A percentile compares a stretch with the other conserved stretches of the same genome.
Conservation (phyloP, 2,329 filamentous ascomycete genomes). For the Fusarium bulbicola region DNA sequence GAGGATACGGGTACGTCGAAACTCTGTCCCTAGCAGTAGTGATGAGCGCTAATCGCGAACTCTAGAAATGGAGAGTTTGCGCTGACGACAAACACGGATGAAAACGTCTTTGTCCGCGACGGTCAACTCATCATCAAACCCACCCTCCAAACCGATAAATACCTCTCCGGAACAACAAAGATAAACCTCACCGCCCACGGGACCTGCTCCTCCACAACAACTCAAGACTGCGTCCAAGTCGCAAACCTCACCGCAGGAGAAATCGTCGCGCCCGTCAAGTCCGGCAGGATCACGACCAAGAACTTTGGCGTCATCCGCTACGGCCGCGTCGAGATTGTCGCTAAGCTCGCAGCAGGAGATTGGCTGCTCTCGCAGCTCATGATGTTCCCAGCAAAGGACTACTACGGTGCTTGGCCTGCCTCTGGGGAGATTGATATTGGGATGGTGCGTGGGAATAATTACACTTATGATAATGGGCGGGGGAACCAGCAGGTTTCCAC, state of each 20-base stretch:
- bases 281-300: neutral
- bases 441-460: conserved; percentile 58
- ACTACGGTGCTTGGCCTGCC: conserved; percentile 59
- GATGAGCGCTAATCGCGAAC: neutral
- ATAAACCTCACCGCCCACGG: neutral
- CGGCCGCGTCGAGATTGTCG: neutral
- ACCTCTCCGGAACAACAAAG: neutral
- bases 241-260: neutral
- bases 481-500: neutral
- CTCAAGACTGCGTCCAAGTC: neutral
- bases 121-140: neutral
- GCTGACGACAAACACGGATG: neutral
- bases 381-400: neutral
- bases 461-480: neutral
- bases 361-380: neutral
- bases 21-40: too few relatives aligned
- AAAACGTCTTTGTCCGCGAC: neutral
- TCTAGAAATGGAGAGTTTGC: neutral
- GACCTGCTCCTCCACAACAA: neutral
- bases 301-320: neutral
- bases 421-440: conserved; percentile 63
- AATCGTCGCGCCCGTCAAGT: neutral
- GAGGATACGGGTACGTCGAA: neutral
- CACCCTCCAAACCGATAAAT: neutral
- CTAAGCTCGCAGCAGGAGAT: neutral